Conservation (phyloP, 1,284 basidiomycete species). For the Microbotryomycetes sp. region DNA sequence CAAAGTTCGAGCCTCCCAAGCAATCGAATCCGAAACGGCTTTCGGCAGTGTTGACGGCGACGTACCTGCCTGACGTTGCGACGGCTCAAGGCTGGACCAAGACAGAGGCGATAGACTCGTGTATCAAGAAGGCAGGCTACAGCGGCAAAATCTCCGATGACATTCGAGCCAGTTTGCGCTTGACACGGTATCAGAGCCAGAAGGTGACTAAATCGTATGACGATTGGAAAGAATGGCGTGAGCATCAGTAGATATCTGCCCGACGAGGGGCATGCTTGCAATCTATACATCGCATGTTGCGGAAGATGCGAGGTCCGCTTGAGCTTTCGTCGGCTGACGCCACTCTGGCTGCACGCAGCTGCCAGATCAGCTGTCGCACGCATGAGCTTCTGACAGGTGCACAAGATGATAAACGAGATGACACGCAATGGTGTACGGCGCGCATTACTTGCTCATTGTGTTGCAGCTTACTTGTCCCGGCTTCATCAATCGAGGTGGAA, state of each 20-base stretch:
- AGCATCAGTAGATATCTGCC: not conserved
- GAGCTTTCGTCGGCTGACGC: too few species aligned
- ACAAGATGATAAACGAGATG: not conserved
- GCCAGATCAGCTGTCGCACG: too few species aligned
- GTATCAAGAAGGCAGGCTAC: conserved; percentile 87
- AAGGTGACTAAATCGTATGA: conserved; percentile 65
- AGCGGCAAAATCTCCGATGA: conserved; percentile 74
- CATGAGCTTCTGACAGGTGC: too few species aligned
- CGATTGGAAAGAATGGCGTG: conserved; percentile 50
- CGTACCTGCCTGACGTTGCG: conserved; percentile 90
- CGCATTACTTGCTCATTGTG: too few species aligned
- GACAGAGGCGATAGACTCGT: conserved; percentile 78
- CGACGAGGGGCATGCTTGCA: too few species aligned
- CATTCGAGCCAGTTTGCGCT: conserved; percentile 64
- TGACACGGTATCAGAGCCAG: conserved; percentile 80
- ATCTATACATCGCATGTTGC: too few species aligned
- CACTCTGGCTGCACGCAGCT: too few species aligned
- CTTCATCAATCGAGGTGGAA: too few species aligned
- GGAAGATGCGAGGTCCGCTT: too few species aligned
- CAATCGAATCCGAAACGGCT: conserved; percentile 14
- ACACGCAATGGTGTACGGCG: too few species aligned
- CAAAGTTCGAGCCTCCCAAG: conserved; percentile 14
- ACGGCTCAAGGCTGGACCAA: conserved; percentile 90
- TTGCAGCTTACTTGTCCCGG: too few species aligned
- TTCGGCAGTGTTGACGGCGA: conserved; percentile 60